Base-by-base conservation (phyloP, 2,329 filamentous ascomycete species). In the Pleurostoma richardsiae region DNA sequence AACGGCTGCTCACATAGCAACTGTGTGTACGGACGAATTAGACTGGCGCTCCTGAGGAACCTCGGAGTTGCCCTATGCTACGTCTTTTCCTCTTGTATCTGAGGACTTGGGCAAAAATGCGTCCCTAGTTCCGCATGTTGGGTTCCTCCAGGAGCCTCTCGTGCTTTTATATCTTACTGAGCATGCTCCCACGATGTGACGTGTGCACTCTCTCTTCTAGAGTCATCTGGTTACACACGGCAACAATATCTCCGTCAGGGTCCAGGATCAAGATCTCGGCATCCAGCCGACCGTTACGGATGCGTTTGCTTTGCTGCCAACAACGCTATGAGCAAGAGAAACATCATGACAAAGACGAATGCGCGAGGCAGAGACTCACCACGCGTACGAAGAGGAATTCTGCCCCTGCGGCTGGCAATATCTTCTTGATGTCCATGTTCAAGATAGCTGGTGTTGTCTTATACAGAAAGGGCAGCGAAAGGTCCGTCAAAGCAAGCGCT, bases 401-500 rank as follows among this genome's bases (percentile, higher is more conserved):
- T 2, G 80, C 79, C 1, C 85, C 85, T 46, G 78, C 74, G 30
- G 68, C 66, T 1, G 85, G 85, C 43, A 88, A 59, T n/a, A 72
- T 62, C 60, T 86, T 88, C 70, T 88, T 89, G 45, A 88, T 68
- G 55, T 89, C 85, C 39, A 89, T 57, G 62, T 86, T 88, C 54
- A 88, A 60, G 43, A 82, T 62, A 30, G 88, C 60, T 2, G 85
- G 88, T 6, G 83, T 36, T 8, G 33, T 36, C 8, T 36, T 8
- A n/a, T 36, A 36, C 82, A n/a, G 8, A 8, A 36, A 36, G 33
- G 33, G 33, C 33, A n/a, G 8, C n/a, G 33, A 8, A 8, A n/a
- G 62, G 83, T 86, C 83, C 83, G 86, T 55, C 74, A 79, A 28
- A 33, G 41, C 6, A 41, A 39, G 39, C 33, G 19, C 30, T 39